Evolutionary conservation across 1,284 basidiomycete genomes (phyloP), one percentile per base, ranked within the genome.

Genomic region (Boletus semigastroideus): DNA sequence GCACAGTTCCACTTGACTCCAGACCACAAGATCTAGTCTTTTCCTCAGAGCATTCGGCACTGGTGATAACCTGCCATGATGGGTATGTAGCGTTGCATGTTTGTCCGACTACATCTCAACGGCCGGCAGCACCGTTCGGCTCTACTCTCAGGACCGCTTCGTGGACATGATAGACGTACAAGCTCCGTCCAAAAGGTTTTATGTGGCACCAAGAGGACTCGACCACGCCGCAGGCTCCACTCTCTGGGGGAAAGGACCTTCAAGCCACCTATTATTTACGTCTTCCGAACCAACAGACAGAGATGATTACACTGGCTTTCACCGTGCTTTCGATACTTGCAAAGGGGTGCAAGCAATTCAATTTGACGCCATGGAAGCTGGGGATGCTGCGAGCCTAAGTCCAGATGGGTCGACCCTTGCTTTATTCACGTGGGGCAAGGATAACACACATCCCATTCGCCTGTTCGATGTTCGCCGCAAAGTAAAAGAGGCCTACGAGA

Each of bases 391-490:
- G 46, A 67, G 74, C 12, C 27, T 85, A 4, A 68, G 76, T 48
- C 59, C 73, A 17, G 63, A 70, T 45, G 83, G 84, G 30, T 56
- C 64, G 27, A 72, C 59, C 1, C 68, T 84, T 8, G 78, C 74
- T 11, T 60, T 86, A 13, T 70, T 79, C 38, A 85, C 83, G 1
- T 64, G 62, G 7, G 70, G 64, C n/a, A 40, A 59, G 16, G 62
- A 65, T 6, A 57, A 58, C 27, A 47, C 52, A 1, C 74, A 79
- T 57, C 64, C 70, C 1, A 62, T 87, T 5, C 76, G 77, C 7
- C 60, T 85, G 27, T 87, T 79, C 56, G 84, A 87, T 54, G 70
- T 82, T 43, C 65, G 66, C 2, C 64, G 72, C 27, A 67, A 61
- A 46, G 19, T 44, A 3, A 58, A 63, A 7, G 55, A 58, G 7